phyloP scores from a whole-genome alignment of 192 early-diverging fungal genomes.

The Spinellus fusiger region DNA sequence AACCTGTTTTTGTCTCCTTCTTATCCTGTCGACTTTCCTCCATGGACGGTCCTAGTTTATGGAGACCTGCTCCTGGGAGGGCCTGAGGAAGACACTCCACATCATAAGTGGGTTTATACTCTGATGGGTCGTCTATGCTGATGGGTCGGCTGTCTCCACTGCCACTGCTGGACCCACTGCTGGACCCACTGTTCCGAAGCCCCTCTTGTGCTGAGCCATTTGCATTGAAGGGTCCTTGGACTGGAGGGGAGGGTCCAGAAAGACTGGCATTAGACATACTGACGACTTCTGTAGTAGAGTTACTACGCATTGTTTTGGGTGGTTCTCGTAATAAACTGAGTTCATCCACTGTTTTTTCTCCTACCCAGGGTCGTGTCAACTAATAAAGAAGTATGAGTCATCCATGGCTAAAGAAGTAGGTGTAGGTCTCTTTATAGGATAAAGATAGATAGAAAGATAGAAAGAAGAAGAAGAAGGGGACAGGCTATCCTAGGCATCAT shows the following conservation, averaged over 20 bases:
- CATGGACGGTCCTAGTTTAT: neutral
- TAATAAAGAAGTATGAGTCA: neutral
- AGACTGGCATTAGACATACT: too few species aligned
- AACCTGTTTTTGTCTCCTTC: slow-evolving; percentile 1
- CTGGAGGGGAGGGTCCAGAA: too few species aligned
- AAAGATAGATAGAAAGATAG: neutral
- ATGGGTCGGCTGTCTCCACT: slow-evolving; percentile 23
- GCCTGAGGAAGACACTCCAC: neutral
- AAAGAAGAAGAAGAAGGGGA: neutral
- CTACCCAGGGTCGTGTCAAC: slow-evolving; percentile 59
- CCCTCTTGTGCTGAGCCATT: neutral
- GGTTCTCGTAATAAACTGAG: slow-evolving; percentile 63
- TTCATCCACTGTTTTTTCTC: slow-evolving; percentile 72
- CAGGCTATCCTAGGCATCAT: neutral
- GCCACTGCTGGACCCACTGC: slow-evolving; percentile 16
- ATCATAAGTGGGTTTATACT: neutral
- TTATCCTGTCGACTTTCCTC: neutral
- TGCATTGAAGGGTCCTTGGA: too few species aligned
- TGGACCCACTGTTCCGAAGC: slow-evolving; percentile 2
- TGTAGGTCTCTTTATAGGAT: too few species aligned
- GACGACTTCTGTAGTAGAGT: neutral
- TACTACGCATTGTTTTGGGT: slow-evolving; percentile 9
- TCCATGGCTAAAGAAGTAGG: too few species aligned
- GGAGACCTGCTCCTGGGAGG: neutral
- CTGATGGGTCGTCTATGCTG: slow-evolving; percentile 16